These are phyloP conservation scores for Talinum fruticosum DNA, from an alignment of 148 eudicot genomes.

Conservation along the genomic window DNA sequence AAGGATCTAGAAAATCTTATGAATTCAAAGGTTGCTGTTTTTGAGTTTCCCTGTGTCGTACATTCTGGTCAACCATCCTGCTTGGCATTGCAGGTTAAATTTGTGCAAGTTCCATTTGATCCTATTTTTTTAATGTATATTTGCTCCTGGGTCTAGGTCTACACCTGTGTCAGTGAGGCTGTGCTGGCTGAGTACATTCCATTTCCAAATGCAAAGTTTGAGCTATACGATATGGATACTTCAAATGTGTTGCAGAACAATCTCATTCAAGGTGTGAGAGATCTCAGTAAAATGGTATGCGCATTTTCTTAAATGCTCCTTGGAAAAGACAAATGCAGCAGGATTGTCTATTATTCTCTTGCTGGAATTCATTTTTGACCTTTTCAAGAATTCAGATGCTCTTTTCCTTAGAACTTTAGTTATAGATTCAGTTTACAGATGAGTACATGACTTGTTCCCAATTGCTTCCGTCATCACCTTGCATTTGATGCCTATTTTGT, in stretches of 20 bases:
- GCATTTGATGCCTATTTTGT: neutral
- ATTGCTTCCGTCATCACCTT: neutral
- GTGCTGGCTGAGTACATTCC: constrained; percentile 50
- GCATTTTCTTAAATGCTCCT: neutral
- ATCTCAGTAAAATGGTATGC: constrained; percentile 48
- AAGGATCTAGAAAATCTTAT: constrained; percentile 63
- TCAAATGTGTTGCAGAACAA: constrained; percentile 23
- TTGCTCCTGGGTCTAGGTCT: constrained; percentile 51
- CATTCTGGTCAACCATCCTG: neutral
- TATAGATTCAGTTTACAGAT: neutral
- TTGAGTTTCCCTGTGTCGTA: neutral
- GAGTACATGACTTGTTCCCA: neutral
- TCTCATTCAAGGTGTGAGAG: constrained; percentile 27
- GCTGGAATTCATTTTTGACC: neutral
- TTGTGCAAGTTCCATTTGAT: neutral
- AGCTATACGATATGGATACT: constrained; percentile 39
- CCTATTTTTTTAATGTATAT: neutral
- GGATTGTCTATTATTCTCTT: neutral
- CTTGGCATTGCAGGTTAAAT: neutral
- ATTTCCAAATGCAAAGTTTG: constrained; percentile 53
- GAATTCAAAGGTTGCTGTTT: constrained; percentile 41
- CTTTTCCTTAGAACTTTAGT: neutral
- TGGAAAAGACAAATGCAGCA: neutral
- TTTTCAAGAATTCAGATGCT: neutral
- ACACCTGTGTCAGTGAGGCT: constrained; percentile 65